Conservation (phyloP, 768 basidiomycete species). For the Lanmaoa rubissima region DNA sequence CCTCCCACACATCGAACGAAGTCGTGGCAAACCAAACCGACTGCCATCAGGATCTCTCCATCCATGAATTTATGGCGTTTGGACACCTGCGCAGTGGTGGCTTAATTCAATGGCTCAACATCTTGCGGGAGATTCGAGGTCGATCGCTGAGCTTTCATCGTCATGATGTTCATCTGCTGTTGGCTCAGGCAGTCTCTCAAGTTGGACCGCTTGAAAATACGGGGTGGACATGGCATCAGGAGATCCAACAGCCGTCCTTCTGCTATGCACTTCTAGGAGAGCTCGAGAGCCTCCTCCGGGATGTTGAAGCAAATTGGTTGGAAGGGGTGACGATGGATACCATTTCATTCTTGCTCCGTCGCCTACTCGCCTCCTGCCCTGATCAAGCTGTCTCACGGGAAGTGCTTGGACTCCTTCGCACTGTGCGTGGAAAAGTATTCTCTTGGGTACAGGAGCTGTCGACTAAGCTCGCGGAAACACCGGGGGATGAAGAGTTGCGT, state of each 20-base stretch:
- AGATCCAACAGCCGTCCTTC: slow-evolving; percentile 35
- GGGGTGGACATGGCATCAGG: slow-evolving; percentile 39
- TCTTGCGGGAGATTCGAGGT: slow-evolving; percentile 44
- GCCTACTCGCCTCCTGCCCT: slow-evolving; percentile 34
- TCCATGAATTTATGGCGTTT: slow-evolving; percentile 49
- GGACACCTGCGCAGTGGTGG: slow-evolving; percentile 44
- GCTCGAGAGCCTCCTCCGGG: slow-evolving; percentile 34
- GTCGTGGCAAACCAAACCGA: slow-evolving; percentile 41
- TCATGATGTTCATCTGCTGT: slow-evolving; percentile 40
- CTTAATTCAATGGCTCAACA: slow-evolving; percentile 50
- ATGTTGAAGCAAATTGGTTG: slow-evolving; percentile 43
- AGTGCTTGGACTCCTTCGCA: slow-evolving; percentile 29
- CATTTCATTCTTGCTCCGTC: slow-evolving; percentile 34
- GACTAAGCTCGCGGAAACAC: slow-evolving; percentile 16
- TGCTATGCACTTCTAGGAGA: slow-evolving; percentile 37
- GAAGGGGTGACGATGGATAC: slow-evolving; percentile 33
- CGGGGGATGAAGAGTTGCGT: slow-evolving; percentile 16
- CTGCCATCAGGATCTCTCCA: slow-evolving; percentile 39
- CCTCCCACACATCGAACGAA: slow-evolving; percentile 43
- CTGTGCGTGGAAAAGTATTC: slow-evolving; percentile 32
- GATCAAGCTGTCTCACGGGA: slow-evolving; percentile 10
- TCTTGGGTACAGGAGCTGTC: slow-evolving; percentile 39
- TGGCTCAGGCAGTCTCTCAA: slow-evolving; percentile 46
- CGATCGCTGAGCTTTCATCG: slow-evolving; percentile 38
- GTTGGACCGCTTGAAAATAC: slow-evolving; percentile 31